Evolutionary conservation across 1,284 basidiomycete genomes (phyloP).

Genomic region (Ganoderma lucidum): DNA sequence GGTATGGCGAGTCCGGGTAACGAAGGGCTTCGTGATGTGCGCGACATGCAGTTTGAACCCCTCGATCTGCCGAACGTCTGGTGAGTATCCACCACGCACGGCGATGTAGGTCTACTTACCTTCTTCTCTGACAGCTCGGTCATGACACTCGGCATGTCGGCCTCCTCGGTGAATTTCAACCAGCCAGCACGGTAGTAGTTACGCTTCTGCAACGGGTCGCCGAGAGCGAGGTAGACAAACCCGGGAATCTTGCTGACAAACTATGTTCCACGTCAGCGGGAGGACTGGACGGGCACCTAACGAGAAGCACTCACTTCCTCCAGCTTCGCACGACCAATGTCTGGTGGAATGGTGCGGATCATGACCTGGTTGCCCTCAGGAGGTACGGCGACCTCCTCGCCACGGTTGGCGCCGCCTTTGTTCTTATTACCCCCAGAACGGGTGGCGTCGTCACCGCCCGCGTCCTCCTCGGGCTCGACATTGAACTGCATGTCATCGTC

Average conservation of each 20-base stretch:
- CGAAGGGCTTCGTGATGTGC: conserved; percentile 82
- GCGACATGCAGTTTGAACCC: conserved; percentile 92
- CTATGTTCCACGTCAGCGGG: conserved; percentile 45
- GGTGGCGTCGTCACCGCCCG: conserved; percentile 62
- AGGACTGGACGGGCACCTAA: conserved; percentile 20
- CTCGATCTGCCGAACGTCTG: conserved; percentile 72
- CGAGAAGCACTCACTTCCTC: conserved; percentile 73
- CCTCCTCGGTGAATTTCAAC: conserved; percentile 85
- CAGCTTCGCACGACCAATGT: conserved; percentile 85
- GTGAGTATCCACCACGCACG: conserved; percentile 15
- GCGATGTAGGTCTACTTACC: conserved; percentile 52
- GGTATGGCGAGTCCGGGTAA: conserved; percentile 78
- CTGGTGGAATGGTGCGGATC: conserved; percentile 93
- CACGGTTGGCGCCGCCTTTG: conserved; percentile 65
- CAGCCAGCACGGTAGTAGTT: conserved; percentile 93
- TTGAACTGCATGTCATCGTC: conserved; percentile 60
- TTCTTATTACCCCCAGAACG: conserved; percentile 57
- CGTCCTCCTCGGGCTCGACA: conserved; percentile 75
- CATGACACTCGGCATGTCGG: conserved; percentile 80
- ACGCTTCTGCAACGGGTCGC: conserved; percentile 89
- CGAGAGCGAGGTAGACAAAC: conserved; percentile 84
- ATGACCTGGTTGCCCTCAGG: conserved; percentile 90
- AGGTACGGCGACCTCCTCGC: conserved; percentile 79
- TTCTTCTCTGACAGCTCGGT: conserved; percentile 82
- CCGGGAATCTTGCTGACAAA: conserved; percentile 72